Conservation (phyloP, 768 basidiomycete genomes). For the Lactarius hatsudake region DNA sequence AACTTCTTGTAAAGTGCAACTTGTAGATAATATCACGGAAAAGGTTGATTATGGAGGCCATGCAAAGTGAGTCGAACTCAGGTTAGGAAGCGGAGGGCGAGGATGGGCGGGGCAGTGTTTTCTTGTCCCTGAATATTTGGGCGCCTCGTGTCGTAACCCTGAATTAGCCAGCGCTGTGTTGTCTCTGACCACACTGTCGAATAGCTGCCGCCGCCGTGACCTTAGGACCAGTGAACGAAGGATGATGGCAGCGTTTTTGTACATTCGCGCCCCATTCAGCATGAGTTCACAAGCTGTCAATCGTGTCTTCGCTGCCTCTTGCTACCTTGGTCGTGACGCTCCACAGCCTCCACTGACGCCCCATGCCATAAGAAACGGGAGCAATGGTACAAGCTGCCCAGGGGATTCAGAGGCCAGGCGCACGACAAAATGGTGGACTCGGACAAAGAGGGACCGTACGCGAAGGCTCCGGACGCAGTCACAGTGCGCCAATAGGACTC, state of each 20-base stretch:
- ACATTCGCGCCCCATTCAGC: not conserved
- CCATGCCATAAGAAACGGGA: not conserved
- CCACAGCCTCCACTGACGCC: not conserved
- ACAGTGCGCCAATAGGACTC: too few relatives aligned
- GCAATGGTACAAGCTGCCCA: not conserved
- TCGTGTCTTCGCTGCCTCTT: not conserved
- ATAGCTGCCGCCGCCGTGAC: not conserved
- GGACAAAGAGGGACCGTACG: not conserved
- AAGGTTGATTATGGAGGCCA: slow-evolving; percentile 3
- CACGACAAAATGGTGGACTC: not conserved
- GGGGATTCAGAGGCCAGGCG: too few relatives aligned
- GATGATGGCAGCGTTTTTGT: not conserved
- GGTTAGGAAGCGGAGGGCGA: not conserved
- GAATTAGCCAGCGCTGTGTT: not conserved
- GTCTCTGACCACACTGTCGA: not conserved
- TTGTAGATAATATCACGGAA: slow-evolving; percentile 3
- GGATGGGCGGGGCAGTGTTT: not conserved
- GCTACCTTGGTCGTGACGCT: not conserved
- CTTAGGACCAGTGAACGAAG: not conserved
- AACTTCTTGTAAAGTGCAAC: slow-evolving; percentile 2
- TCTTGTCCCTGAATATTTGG: not conserved
- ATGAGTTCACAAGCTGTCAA: not conserved
- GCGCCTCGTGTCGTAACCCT: not conserved
- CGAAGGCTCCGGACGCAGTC: too few relatives aligned
- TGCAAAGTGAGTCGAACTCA: not conserved